Evolutionary conservation across 108 stramenopile genomes (phyloP).

Genomic region (Stephanodiscus triporus): DNA sequence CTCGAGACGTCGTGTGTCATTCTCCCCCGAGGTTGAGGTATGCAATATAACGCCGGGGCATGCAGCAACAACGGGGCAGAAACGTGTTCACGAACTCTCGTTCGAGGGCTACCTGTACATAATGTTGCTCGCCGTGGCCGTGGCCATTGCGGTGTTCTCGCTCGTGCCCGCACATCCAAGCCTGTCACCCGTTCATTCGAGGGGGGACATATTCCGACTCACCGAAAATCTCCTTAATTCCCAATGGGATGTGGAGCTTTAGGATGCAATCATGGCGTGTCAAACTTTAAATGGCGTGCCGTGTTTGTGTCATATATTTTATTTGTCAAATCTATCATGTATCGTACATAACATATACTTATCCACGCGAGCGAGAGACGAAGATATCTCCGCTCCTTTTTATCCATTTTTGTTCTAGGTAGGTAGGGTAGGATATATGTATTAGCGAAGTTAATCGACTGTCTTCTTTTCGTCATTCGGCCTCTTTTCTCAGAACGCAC

Average conservation of each 20-base stretch:
- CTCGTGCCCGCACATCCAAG: constrained; percentile 29
- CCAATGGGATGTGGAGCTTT: constrained; percentile 45
- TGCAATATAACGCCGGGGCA: not conserved
- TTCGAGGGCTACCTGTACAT: constrained; percentile 24
- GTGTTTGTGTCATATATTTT: too few relatives aligned
- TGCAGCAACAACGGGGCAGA: not conserved
- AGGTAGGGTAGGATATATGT: too few relatives aligned
- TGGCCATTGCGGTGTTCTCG: constrained; percentile 31
- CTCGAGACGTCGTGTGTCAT: constrained; percentile 26
- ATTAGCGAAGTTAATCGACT: too few relatives aligned
- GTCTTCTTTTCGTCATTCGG: too few relatives aligned
- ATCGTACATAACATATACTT: too few relatives aligned
- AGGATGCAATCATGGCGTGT: not conserved
- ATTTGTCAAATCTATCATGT: too few relatives aligned
- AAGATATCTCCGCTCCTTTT: too few relatives aligned
- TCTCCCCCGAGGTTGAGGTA: constrained; percentile 28
- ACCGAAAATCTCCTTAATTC: constrained; percentile 18
- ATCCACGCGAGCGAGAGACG: too few relatives aligned
- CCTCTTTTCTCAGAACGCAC: constrained; percentile 64
- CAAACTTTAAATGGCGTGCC: too few relatives aligned
- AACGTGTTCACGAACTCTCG: not conserved
- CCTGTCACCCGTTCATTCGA: constrained; percentile 24
- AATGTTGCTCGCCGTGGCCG: constrained; percentile 33
- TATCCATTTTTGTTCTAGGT: too few relatives aligned
- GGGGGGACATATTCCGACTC: constrained; percentile 20